Conservation (phyloP, 352 stramenopile species). For the Phytophthora uliginosa region DNA sequence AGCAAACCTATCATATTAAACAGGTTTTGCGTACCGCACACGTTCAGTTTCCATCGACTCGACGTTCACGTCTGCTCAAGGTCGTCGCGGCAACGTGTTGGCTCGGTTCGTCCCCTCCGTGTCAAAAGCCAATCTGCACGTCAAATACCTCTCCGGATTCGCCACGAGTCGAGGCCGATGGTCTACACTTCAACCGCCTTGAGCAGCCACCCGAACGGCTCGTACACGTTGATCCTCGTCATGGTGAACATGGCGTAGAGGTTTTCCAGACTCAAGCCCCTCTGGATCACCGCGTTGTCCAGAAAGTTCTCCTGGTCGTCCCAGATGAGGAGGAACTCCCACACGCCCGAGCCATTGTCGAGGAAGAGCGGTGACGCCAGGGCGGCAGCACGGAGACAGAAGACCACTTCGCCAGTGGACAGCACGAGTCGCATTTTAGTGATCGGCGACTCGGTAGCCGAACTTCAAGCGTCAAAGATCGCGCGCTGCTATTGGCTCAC, state of each 20-base stretch:
- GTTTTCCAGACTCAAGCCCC: slow-evolving; percentile 37
- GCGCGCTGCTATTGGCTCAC: slow-evolving; percentile 17
- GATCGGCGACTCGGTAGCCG: slow-evolving; percentile 7
- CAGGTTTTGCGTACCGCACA: not conserved
- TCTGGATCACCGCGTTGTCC: slow-evolving; percentile 56
- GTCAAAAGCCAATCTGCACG: not conserved
- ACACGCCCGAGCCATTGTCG: slow-evolving; percentile 23
- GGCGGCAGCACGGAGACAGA: slow-evolving; percentile 13
- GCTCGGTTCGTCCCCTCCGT: too few species aligned
- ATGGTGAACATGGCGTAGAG: slow-evolving; percentile 62
- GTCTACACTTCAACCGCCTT: slow-evolving; percentile 57
- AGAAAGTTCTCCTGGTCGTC: slow-evolving; percentile 75
- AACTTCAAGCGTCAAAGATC: slow-evolving; percentile 30
- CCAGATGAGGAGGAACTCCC: slow-evolving; percentile 64
- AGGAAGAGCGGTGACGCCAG: slow-evolving; percentile 27
- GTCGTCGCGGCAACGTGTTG: slow-evolving; percentile 74
- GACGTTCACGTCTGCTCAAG: slow-evolving; percentile 58
- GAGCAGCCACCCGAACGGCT: slow-evolving; percentile 72
- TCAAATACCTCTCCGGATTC: slow-evolving; percentile 24
- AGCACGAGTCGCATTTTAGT: slow-evolving; percentile 34
- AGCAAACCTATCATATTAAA: not conserved
- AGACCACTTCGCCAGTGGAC: slow-evolving; percentile 24
- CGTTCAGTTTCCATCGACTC: not conserved
- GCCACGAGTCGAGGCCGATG: slow-evolving; percentile 48
- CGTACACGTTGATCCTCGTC: slow-evolving; percentile 74